Evolutionary conservation across 1,284 basidiomycete genomes (phyloP).

Genomic region (Cystobasidiaceae sp.): DNA sequence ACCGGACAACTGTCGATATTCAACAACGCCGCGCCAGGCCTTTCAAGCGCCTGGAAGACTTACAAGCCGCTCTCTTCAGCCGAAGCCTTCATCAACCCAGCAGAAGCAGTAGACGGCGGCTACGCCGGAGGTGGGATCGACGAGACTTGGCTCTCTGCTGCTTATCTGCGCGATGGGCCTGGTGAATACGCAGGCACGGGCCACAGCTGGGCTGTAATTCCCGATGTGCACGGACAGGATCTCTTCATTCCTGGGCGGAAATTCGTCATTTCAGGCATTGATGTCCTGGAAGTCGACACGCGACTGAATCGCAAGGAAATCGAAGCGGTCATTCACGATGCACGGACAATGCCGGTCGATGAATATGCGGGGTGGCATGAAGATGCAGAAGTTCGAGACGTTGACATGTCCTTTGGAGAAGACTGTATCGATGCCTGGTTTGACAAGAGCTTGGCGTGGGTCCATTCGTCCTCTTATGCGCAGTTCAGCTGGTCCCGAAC

Average conservation of each 20-base stretch:
- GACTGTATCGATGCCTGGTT: constrained; percentile 26
- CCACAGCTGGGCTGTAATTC: constrained; percentile 22
- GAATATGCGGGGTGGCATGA: constrained; percentile 18
- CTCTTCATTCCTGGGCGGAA: constrained; percentile 24
- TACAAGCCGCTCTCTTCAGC: constrained; percentile 1
- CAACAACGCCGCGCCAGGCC: constrained; percentile 20
- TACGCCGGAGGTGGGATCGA: constrained; percentile 20
- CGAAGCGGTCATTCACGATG: constrained; percentile 23
- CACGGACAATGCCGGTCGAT: not conserved
- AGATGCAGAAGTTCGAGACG: not conserved
- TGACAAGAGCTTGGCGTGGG: constrained; percentile 17
- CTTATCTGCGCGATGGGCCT: constrained; percentile 7
- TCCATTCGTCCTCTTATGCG: not conserved
- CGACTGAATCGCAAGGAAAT: constrained; percentile 5
- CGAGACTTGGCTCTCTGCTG: constrained; percentile 24
- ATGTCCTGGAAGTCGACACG: constrained; percentile 23
- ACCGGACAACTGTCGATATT: constrained; percentile 20
- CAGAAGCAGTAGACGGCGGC: constrained; percentile 8
- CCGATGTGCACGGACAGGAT: constrained; percentile 29
- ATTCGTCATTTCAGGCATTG: constrained; percentile 19
- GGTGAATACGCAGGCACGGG: constrained; percentile 15
- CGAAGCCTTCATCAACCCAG: constrained; percentile 8
- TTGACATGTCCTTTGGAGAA: constrained; percentile 4
- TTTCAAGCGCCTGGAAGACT: constrained; percentile 16
- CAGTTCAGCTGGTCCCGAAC: not conserved